Conservation (phyloP, 2,329 filamentous ascomycete species). For the Apiospora hydei region DNA sequence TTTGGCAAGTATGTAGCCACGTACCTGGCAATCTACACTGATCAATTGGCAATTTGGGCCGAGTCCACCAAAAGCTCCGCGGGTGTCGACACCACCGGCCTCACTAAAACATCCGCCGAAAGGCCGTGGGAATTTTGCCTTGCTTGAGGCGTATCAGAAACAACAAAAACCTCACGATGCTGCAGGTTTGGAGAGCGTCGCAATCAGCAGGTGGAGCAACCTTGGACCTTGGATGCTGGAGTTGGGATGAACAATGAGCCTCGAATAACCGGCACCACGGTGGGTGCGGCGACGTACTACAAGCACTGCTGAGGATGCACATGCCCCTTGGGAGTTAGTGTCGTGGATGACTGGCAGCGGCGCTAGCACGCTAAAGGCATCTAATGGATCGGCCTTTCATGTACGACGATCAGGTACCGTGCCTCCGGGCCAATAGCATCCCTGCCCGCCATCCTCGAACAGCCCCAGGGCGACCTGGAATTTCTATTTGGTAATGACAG, state of each 20-base stretch:
- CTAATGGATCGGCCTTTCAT: constrained; percentile 24
- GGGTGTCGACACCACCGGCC: constrained; percentile 13
- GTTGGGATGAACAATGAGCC: constrained; percentile 15
- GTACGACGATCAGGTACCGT: constrained; percentile 40
- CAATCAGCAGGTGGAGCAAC: constrained; percentile 16
- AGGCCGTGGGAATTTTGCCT: constrained; percentile 11
- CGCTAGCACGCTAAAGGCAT: constrained; percentile 20
- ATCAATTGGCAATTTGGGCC: not conserved
- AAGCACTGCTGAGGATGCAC: constrained; percentile 4
- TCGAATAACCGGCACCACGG: constrained; percentile 22
- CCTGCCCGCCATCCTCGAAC: constrained; percentile 30
- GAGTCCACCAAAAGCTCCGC: constrained; percentile 8
- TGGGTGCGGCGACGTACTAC: not conserved
- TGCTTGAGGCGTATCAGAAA: constrained; percentile 18
- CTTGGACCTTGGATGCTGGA: not conserved
- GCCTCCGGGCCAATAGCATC: constrained; percentile 37
- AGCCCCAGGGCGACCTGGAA: constrained; percentile 16
- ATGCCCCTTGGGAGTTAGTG: constrained; percentile 20
- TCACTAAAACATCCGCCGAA: constrained; percentile 16
- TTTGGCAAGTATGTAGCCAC: not conserved
- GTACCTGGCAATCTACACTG: not conserved
- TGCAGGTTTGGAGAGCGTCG: constrained; percentile 14
- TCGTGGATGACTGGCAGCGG: constrained; percentile 12
- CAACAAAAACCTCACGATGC: constrained; percentile 21
- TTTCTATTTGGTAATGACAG: constrained; percentile 24